Evolutionary conservation across 2,329 filamentous ascomycete genomes (phyloP).

Genomic region (Zymoseptoria crescenta): DNA sequence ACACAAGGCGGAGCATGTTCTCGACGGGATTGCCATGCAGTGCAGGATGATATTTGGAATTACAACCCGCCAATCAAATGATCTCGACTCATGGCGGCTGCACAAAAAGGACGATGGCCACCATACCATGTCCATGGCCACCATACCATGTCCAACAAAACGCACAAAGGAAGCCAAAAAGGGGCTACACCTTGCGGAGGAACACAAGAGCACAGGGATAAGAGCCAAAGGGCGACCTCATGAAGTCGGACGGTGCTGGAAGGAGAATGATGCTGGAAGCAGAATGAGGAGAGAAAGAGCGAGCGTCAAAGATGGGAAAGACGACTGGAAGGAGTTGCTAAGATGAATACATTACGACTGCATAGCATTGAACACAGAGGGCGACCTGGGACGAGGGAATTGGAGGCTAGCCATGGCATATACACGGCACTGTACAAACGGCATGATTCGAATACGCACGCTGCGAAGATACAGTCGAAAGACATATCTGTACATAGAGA

Average conservation of each 20-base stretch:
- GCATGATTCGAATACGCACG: not conserved
- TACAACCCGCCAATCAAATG: not conserved
- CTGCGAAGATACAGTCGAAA: not conserved
- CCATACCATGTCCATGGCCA: not conserved
- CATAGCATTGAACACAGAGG: not conserved
- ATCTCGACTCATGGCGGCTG: not conserved
- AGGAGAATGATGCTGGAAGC: not conserved
- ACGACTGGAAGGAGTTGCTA: not conserved
- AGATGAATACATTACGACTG: not conserved
- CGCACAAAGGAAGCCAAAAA: no score
- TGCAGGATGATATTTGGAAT: not conserved
- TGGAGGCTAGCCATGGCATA: not conserved
- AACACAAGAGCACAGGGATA: not conserved
- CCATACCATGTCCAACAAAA: not conserved
- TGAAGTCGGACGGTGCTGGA: not conserved
- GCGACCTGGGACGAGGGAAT: not conserved
- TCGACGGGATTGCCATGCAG: not conserved
- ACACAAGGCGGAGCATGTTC: not conserved
- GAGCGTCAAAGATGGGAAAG: not conserved
- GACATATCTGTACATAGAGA: not conserved
- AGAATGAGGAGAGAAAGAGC: not conserved
- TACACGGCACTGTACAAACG: not conserved
- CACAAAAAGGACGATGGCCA: no score
- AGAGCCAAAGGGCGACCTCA: not conserved
- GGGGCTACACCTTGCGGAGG: not conserved